Base-by-base conservation (phyloP, 352 stramenopile species). In the Elongisporangium anandrum region DNA sequence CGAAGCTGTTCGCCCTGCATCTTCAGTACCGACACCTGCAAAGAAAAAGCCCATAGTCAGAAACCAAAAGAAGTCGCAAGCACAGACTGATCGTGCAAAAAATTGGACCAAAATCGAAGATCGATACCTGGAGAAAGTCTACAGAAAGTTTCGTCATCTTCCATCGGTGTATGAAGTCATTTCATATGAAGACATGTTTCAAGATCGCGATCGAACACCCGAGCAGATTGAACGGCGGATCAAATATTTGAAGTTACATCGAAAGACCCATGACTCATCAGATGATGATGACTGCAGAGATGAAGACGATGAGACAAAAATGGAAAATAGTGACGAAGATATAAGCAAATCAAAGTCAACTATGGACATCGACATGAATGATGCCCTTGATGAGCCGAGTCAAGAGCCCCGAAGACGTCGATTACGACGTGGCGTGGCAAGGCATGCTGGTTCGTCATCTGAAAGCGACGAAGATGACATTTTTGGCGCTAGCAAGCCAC, bases 111-210 rank as follows among this genome's bases (percentile, higher is more conserved):
- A 85, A 38, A 80, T 92, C 7, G 85, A 94, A 61, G 85, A 94
- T 61, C 77, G 81, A 8, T 90, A 91, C 52, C 61, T 94, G 16
- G 77, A 82, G 21, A 94, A 92, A 53, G 77, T 90, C 29, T 94
- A 80, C 60, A 68, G 74, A 50, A 88, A 89, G 56, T 94, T 86
- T 59, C 77, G 81, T 13, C 86, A 95, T 57, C 65, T 95, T 26
- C 84, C 84, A 19, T 92, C 81, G 0, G 86, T 92, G 20, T 94
- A 91, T 58, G 86, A 95, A 54, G 85, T 94, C 22, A 88, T 95
- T 63, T 92, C 84, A 59, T 94, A 93, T 56, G 86, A 95, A 72
- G 86, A 95, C 51, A 93, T 95, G 84, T 94, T 95, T 51, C 86
- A 95, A 63, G 86, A 95, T 41, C 80, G 83, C 26, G 82, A 95